Base-by-base conservation (phyloP, 306 rosid species). In the Oxytropis ochrocephala region DNA sequence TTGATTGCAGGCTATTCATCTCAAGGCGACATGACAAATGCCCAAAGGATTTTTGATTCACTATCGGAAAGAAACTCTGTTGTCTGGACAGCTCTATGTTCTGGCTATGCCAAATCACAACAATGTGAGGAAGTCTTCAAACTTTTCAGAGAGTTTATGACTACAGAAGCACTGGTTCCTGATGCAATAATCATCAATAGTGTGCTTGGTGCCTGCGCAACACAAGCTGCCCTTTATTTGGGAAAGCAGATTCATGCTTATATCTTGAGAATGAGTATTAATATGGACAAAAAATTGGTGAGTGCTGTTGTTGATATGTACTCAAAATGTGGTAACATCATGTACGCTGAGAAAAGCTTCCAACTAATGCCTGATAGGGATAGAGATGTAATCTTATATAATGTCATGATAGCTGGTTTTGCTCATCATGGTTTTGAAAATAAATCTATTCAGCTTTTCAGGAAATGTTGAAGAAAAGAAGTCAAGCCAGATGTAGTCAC, bases 291-390 rank as follows among this genome's bases (percentile, higher is more conserved):
- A 64, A 91, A 88, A 75, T 58, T 91, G 70, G 14, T 53, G 73
- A 86, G 89, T 67, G 80, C 95, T 47, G 71, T 91, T 67, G 82
- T 84, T 66, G 95, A 88, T 78, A 91, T 91, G 97, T 88, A 91
- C 83, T 88, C 95, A 68, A 91, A 88, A 83, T 86, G 92, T 51
- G 97, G 97, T 51, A 81, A 51, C 67, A 72, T 91, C 46, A 35
- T 67, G 39, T 83, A 81, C 44, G 87, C 92, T 5, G 90, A 75
- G 76, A 86, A 81, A 58, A 64, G 77, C 67, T 86, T 86, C 55
- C 54, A 51, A 49, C 36, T 69, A 8, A 76, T 71, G 68, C 49
- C 42, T 12, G 80, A 80, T 27, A 77, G 78, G 19, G 75, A 79
- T 27, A 81, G 82, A 75, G 97, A 91, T 76, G 52, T 61, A 41